These are phyloP conservation scores for Cryomyces antarcticus DNA, from an alignment of 495 filamentous ascomycete species.

Conservation along the genomic window DNA sequence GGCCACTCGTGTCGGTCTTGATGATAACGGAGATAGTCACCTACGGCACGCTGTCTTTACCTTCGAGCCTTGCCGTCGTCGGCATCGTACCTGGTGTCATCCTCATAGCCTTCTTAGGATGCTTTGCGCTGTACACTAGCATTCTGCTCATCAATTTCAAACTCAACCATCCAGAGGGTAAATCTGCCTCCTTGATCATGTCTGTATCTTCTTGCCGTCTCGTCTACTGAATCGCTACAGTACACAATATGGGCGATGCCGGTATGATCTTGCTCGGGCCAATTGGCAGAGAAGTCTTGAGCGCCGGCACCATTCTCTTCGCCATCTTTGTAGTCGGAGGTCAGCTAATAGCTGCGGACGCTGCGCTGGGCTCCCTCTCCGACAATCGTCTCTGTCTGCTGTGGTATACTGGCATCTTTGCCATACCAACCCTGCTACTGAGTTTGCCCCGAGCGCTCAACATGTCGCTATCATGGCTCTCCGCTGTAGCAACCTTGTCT, in stretches of 20 bases:
- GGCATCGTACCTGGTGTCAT: constrained; percentile 33
- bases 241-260: constrained; percentile 18
- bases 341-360: constrained; percentile 23
- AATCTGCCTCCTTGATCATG: too few relatives aligned
- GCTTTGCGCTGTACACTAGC: constrained; percentile 20
- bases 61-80: constrained; percentile 31
- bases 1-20: constrained; percentile 30
- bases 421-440: constrained; percentile 20
- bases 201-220: too few relatives aligned
- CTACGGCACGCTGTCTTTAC: constrained; percentile 37
- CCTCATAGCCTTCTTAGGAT: constrained; percentile 18
- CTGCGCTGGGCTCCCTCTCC: constrained; percentile 17
- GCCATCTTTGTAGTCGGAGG: constrained; percentile 24
- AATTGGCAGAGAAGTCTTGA: constrained; percentile 14
- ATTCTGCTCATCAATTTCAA: constrained; percentile 25
- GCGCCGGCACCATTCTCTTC: constrained; percentile 15
- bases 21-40: constrained; percentile 45
- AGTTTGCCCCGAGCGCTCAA: constrained; percentile 14
- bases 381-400: constrained; percentile 21
- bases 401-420: constrained; percentile 24
- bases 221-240: background rate
- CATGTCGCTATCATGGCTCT: constrained; percentile 9
- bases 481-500: constrained; percentile 11
- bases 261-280: constrained; percentile 16
- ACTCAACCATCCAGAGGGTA: constrained; percentile 18